Percentiles rank a stretch among this genome's conserved stretches.
These are phyloP conservation scores for Pilatotrama ljubarskyi DNA, from an alignment of 768 basidiomycete species.

Conservation along the genomic window DNA sequence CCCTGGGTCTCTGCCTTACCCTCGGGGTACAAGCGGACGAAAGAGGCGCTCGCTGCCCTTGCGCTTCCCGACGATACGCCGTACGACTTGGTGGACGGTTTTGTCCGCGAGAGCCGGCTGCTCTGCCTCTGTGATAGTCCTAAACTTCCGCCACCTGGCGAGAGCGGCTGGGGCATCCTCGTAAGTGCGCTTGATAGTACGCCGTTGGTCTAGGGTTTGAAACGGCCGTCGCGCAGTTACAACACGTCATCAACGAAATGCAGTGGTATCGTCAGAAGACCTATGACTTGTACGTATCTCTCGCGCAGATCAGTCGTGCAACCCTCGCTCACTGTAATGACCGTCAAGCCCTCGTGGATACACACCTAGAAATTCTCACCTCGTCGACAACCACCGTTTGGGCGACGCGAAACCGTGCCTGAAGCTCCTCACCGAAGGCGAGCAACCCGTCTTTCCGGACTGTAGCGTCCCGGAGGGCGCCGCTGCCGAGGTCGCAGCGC, in stretches of 20 bases:
- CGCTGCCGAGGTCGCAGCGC: neutral
- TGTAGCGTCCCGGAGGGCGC: neutral
- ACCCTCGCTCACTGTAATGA: neutral
- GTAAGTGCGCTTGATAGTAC: neutral
- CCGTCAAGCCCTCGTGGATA: neutral
- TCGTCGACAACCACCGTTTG: neutral
- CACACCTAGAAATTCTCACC: neutral
- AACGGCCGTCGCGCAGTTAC: neutral
- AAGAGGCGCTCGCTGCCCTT: neutral
- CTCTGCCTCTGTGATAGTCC: neutral
- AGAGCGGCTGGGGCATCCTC: neutral
- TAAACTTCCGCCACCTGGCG: neutral
- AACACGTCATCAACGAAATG: neutral
- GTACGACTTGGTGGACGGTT: neutral
- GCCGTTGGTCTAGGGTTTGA: neutral
- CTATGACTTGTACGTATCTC: neutral
- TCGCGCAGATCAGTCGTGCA: neutral
- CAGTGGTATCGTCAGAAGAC: neutral
- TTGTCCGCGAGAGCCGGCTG: neutral
- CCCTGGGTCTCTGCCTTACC: neutral
- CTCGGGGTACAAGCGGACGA: neutral
- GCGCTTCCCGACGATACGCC: neutral
- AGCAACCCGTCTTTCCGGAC: neutral
- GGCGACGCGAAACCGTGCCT: neutral
- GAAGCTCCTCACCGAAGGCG: neutral